Percentiles rank a stretch among this genome's conserved stretches.
phyloP scores from a whole-genome alignment of 345 rosid species.

The Citrus sp. region DNA sequence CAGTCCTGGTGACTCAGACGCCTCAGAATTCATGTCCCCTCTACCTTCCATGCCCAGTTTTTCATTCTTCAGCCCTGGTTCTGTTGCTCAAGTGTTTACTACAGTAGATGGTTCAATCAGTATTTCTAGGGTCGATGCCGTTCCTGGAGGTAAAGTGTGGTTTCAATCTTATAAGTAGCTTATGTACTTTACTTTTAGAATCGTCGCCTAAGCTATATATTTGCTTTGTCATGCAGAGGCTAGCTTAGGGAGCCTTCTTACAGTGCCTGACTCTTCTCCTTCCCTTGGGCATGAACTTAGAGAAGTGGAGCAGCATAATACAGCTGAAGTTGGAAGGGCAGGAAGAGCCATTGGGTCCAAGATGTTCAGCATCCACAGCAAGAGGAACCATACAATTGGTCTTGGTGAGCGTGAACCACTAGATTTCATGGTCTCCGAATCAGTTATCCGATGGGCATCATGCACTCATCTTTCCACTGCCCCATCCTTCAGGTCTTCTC shows the following conservation, averaged over 20 bases:
- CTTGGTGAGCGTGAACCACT: conserved; percentile 52
- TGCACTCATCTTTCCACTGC: conserved; percentile 55
- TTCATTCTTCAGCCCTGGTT: conserved; percentile 46
- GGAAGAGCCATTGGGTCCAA: conserved; percentile 34
- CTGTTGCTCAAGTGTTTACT: conserved; percentile 21
- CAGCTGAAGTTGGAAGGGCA: conserved; percentile 30
- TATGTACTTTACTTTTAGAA: neutral
- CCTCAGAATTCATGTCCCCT: conserved; percentile 36
- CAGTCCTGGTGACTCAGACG: conserved; percentile 26
- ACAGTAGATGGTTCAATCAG: conserved; percentile 19
- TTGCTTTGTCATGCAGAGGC: conserved; percentile 18
- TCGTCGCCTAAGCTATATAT: neutral
- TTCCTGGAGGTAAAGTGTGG: conserved; percentile 35
- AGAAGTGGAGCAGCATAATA: conserved; percentile 31
- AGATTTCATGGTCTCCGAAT: conserved; percentile 44
- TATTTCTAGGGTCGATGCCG: conserved; percentile 4
- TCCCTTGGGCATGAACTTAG: conserved; percentile 20
- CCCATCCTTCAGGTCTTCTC: conserved; percentile 46
- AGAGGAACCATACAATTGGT: conserved; percentile 59
- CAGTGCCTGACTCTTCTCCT: conserved; percentile 25
- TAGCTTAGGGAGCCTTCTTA: conserved; percentile 23
- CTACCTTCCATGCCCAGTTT: conserved; percentile 57
- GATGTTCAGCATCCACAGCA: conserved; percentile 42
- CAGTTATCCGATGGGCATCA: conserved; percentile 70
- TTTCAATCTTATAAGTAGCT: neutral